Evolutionary conservation across 345 rosid genomes (phyloP).

Genomic region (Hibiscus mutabilis): DNA sequence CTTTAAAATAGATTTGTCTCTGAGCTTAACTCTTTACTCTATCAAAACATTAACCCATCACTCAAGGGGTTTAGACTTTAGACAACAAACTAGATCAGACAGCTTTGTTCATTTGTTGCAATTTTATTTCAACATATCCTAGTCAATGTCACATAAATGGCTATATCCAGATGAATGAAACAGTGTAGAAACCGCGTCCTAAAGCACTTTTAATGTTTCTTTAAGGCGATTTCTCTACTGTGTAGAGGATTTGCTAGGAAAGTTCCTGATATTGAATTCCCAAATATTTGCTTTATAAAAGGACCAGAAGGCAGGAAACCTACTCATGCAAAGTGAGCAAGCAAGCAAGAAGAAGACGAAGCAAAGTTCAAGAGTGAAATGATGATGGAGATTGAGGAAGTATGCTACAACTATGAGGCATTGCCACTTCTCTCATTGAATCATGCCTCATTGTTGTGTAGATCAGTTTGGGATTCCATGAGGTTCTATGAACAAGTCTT

Average conservation of each 20-base stretch:
- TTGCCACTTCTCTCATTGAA: constrained; percentile 48
- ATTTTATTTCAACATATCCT: too few relatives aligned
- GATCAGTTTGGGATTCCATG: constrained; percentile 39
- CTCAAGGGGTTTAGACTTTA: too few relatives aligned
- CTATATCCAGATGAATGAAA: too few relatives aligned
- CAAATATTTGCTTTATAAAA: neutral
- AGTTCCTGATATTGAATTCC: neutral
- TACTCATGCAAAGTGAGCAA: neutral
- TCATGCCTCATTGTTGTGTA: constrained; percentile 44
- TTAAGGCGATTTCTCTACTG: neutral
- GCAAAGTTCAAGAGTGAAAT: neutral
- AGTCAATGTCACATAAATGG: too few relatives aligned
- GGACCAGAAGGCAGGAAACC: neutral
- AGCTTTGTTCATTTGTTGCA: too few relatives aligned
- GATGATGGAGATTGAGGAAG: neutral
- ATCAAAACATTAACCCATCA: too few relatives aligned
- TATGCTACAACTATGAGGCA: constrained; percentile 23
- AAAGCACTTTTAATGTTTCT: neutral
- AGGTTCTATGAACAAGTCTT: constrained; percentile 43
- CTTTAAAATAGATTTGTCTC: too few relatives aligned
- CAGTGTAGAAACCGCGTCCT: too few relatives aligned
- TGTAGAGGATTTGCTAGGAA: neutral
- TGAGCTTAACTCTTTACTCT: too few relatives aligned
- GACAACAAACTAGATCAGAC: too few relatives aligned
- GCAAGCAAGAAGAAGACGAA: neutral